Evolutionary conservation across 352 stramenopile species (phyloP), one percentile per base, ranked within the genome.

Genomic region (Blastocystis sp.): DNA sequence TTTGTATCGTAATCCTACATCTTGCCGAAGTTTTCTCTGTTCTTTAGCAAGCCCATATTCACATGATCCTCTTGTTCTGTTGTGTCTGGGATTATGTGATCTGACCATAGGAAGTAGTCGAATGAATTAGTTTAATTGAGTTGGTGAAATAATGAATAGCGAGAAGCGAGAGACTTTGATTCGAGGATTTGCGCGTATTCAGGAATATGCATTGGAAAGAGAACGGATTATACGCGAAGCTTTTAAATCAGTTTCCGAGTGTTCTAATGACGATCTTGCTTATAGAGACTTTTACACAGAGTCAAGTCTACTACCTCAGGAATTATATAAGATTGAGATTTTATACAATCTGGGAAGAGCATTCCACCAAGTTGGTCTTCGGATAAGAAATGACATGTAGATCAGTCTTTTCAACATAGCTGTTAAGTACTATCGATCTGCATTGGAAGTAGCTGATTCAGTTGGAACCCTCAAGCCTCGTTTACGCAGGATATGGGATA

Each of bases 161-260:
- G 51, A 68, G 15, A 84, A 84, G 27, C 73, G 73, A n/a, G 73
- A 84, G 53, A 84, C 73, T 37, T 27, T 84, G 0, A 17, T 84
- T 4, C 4, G 73, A 0, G 73, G 53, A 33, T 84, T 84, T 37
- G 30, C 73, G 19, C 48, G 42, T 17, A 33, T 84, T 11, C 73
- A 84, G 33, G 53, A 84, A 66, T 84, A 84, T n/a, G 51, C 51
- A 5, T 17, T 42, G 9, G 53, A 35, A 35, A 19, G 73, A 33
- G 48, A 81, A n/a, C 40, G 48, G 27, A 17, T 37, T 30, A 27
- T 62, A 4, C 13, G 5, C 4, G 0, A 42, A 30, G 1, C 0
- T 15, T 19, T 62, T 24, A n/a, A 22, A 19, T 33, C 24, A 17
- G 51, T 22, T n/a, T 3, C 27, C n/a, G 7, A 78, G 9, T 53